Evolutionary conservation across 2,329 filamentous ascomycete genomes (phyloP), one percentile per base, ranked within the genome.

Genomic region (Epichloe coenophiala): DNA sequence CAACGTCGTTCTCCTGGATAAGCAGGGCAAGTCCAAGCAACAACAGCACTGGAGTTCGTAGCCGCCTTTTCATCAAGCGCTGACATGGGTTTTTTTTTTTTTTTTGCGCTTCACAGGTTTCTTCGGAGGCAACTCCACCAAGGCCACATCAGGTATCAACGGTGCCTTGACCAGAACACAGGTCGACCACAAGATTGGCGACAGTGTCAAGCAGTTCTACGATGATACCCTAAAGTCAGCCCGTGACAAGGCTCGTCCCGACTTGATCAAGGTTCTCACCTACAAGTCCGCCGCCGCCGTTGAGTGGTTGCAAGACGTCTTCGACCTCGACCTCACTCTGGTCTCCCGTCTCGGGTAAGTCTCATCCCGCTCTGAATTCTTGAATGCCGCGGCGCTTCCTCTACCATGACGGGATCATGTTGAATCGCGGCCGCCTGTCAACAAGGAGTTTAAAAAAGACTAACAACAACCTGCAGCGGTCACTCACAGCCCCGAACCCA

Each of bases 161-260:
- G 93, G 91, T 68, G 93, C 93, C 64, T 81, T 97, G 64, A 97
- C 93, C 56, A 80, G 91, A 69, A 96, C 93, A 58, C 93, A 98
- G 75, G 83, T 91, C 70, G 93, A 97, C 61, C 75, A 82, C 66
- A 78, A 83, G 58, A 95, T 98, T 63, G 74, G 75, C 64, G 93
- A 98, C 74, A 96, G 88, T 73, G 93, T 98, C 68, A 95, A 96
- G 83, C 86, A 93, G 68, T 98, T 98, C 72, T 98, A 98, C 79
- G 89, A 97, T 59, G 93, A 98, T 69, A 98, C 93, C 53, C 74
- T 97, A 65, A 97, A 97, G 76, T 98, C 93, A 27, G 93, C 93
- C 60, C 84, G 93, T 75, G 93, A 98, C 74, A 94, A 97, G 85
- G 93, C 93, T 51, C 84, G 93, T 58, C 93, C 93, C 52, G 93